phyloP scores from a whole-genome alignment of 495 filamentous ascomycete species.

The Lineolata rhizophorae region DNA sequence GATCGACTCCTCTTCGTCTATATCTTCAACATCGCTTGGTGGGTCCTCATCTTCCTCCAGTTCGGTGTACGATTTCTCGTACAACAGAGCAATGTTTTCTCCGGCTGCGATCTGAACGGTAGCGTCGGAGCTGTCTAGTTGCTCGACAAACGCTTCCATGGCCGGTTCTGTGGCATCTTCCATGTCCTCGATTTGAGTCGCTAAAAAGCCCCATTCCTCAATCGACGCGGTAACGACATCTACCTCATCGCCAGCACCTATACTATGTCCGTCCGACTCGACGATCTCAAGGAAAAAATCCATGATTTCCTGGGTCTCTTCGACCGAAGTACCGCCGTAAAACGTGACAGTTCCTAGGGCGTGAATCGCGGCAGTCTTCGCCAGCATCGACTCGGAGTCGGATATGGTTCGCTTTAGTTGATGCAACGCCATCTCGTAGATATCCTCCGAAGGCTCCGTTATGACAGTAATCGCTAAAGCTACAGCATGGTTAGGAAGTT shows the following conservation, averaged over 20 bases:
- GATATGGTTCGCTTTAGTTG: slow-evolving; percentile 46
- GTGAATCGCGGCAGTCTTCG: slow-evolving; percentile 59
- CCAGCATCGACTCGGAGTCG: slow-evolving; percentile 38
- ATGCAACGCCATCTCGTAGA: slow-evolving; percentile 41
- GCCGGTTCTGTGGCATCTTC: slow-evolving; percentile 48
- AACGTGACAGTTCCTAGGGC: slow-evolving; percentile 49
- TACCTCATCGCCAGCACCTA: slow-evolving; percentile 52
- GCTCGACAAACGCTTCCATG: slow-evolving; percentile 75
- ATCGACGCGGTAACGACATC: slow-evolving; percentile 66
- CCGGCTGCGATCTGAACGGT: slow-evolving; percentile 70
- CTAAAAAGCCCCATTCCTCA: slow-evolving; percentile 73
- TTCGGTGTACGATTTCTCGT: slow-evolving; percentile 56
- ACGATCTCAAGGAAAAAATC: slow-evolving; percentile 69
- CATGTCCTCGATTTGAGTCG: slow-evolving; percentile 63
- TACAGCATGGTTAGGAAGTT: slow-evolving; percentile 1
- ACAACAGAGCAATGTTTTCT: slow-evolving; percentile 74
- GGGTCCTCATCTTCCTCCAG: slow-evolving; percentile 17
- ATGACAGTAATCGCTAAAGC: slow-evolving; percentile 47
- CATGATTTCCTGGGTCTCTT: slow-evolving; percentile 54
- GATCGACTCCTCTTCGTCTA: slow-evolving; percentile 11
- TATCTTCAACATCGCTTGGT: slow-evolving; percentile 2
- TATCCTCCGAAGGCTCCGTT: slow-evolving; percentile 43
- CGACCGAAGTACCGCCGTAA: slow-evolving; percentile 55
- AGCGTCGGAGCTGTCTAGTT: slow-evolving; percentile 55
- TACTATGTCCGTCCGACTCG: slow-evolving; percentile 56